Conservation (phyloP, 2,329 filamentous ascomycete species). For the Pseudomassariella vexata region DNA sequence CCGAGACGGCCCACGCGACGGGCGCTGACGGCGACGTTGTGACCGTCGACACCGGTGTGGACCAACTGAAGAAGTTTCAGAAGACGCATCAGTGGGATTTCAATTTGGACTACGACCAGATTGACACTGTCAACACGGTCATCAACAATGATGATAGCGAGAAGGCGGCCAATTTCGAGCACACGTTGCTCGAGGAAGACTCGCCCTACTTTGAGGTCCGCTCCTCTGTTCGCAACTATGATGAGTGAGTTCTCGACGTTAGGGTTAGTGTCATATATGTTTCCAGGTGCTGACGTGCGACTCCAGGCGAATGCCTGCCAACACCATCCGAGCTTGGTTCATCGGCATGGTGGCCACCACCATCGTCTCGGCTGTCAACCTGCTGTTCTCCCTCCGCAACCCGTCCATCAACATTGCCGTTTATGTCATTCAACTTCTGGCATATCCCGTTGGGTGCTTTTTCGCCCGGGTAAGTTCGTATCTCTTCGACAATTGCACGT, state of each 20-base stretch:
- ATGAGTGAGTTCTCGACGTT: too few relatives aligned
- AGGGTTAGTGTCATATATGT: neutral
- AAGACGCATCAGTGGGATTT: conserved; percentile 58
- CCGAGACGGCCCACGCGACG: too few relatives aligned
- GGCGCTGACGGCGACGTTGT: too few relatives aligned
- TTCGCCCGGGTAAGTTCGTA: neutral
- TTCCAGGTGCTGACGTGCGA: neutral
- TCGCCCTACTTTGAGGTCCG: conserved; percentile 65
- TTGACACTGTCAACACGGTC: conserved; percentile 54
- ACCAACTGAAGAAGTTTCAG: conserved; percentile 53
- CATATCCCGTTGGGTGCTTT: too few relatives aligned
- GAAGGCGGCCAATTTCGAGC: conserved; percentile 51
- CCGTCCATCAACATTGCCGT: conserved; percentile 55
- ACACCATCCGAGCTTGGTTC: conserved; percentile 59
- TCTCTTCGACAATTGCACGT: neutral
- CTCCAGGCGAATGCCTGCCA: conserved; percentile 49
- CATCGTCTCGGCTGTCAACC: conserved; percentile 55
- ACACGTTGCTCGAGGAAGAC: conserved; percentile 56
- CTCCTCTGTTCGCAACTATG: too few relatives aligned
- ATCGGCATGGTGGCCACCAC: conserved; percentile 58
- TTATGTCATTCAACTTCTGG: conserved; percentile 56
- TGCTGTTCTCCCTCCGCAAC: conserved; percentile 55
- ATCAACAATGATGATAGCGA: conserved; percentile 48
- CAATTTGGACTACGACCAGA: conserved; percentile 57
- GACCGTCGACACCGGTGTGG: too few relatives aligned